Percentiles rank a stretch among this genome's conserved stretches.
Evolutionary conservation across 2,329 filamentous ascomycete species (phyloP).

Genomic region (Paecilomyces niveus): DNA sequence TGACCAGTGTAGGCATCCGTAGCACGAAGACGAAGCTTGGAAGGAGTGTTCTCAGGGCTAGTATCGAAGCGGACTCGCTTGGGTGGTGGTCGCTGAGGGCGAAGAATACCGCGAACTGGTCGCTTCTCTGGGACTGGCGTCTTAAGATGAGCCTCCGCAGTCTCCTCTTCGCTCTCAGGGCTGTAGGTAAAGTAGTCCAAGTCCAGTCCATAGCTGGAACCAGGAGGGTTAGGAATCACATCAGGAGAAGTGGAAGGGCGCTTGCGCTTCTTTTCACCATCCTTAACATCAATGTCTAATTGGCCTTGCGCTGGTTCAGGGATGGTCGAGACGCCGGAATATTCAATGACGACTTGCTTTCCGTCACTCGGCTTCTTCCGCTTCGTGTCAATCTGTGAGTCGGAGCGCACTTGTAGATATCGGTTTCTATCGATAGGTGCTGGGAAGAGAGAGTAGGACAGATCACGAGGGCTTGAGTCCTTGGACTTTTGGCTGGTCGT

Average conservation of each 20-base stretch:
- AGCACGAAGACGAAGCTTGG: conserved; percentile 9
- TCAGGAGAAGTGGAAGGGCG: conserved; percentile 30
- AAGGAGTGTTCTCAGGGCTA: conserved; percentile 14
- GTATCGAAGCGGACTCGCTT: conserved; percentile 17
- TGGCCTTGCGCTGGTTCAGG: not conserved
- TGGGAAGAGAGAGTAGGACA: conserved; percentile 22
- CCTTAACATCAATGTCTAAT: not conserved
- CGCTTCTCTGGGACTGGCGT: conserved; percentile 4
- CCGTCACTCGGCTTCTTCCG: not conserved
- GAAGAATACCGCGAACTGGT: conserved; percentile 6
- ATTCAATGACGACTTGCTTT: not conserved
- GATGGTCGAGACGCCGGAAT: not conserved
- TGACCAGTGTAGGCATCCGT: not conserved
- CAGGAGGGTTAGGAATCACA: conserved; percentile 34
- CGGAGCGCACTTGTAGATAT: conserved; percentile 13
- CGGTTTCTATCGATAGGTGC: conserved; percentile 14
- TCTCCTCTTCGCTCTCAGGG: conserved; percentile 24
- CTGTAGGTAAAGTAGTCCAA: conserved; percentile 30
- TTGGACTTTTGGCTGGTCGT: conserved; percentile 1
- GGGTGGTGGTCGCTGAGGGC: conserved; percentile 4
- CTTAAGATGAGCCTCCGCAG: conserved; percentile 3
- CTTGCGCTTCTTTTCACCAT: conserved; percentile 28
- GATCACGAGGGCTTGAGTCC: conserved; percentile 10
- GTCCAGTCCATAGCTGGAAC: conserved; percentile 35
- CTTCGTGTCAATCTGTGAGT: conserved; percentile 2